Evolutionary conservation across 1,139 yeast species (phyloP).

Genomic region (Sugiyamaella xylanicola): DNA sequence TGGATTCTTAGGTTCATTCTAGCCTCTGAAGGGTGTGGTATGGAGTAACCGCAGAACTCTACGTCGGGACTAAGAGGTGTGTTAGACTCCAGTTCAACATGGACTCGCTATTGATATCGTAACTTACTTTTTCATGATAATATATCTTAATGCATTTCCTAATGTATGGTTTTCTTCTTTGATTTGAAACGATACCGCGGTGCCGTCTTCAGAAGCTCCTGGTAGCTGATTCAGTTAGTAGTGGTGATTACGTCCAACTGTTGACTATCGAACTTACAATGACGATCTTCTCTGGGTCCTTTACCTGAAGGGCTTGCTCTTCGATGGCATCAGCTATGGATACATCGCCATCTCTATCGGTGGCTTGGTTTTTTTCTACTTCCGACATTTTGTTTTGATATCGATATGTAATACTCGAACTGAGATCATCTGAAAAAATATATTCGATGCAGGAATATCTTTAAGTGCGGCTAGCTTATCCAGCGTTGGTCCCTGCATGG

Average conservation of each 20-base stretch:
- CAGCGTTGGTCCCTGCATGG: not conserved
- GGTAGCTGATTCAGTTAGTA: constrained; percentile 52
- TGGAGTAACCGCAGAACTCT: constrained; percentile 96
- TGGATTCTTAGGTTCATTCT: constrained; percentile 89
- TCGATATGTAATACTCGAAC: not conserved
- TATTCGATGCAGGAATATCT: too few species aligned
- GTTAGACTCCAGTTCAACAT: constrained; percentile 10
- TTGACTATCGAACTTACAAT: constrained; percentile 30
- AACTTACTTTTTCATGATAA: constrained; percentile 81
- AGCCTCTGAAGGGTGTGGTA: constrained; percentile 98
- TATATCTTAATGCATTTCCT: constrained; percentile 89
- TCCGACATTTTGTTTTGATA: constrained; percentile 23
- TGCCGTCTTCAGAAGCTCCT: constrained; percentile 92
- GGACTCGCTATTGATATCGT: too few species aligned
- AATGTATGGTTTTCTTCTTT: constrained; percentile 92
- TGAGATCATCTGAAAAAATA: constrained; percentile 4
- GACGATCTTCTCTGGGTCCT: constrained; percentile 37
- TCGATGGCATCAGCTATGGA: constrained; percentile 30
- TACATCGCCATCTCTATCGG: constrained; percentile 25
- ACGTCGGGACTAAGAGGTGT: constrained; percentile 68
- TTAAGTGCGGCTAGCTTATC: too few species aligned
- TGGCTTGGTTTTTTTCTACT: constrained; percentile 11
- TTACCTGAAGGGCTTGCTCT: constrained; percentile 24
- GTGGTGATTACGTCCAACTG: not conserved
- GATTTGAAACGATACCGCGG: constrained; percentile 93